Evolutionary conservation across 345 rosid genomes (phyloP).

Genomic region (Arabis alpina): DNA sequence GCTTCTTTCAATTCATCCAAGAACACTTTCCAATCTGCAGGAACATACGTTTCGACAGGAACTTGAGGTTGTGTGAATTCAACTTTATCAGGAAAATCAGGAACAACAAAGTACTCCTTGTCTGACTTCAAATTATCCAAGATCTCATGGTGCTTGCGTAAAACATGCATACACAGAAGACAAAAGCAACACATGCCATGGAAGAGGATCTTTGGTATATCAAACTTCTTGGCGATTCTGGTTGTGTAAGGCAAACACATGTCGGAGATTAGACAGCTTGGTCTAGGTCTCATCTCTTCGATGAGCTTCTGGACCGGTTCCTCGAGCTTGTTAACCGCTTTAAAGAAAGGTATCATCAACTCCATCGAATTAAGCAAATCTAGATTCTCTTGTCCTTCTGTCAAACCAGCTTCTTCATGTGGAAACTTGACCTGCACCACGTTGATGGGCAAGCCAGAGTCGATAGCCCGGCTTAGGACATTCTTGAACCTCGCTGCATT

Average conservation of each 20-base stretch:
- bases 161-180: slow-evolving; percentile 34
- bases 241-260: slow-evolving; percentile 37
- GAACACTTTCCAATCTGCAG: slow-evolving; percentile 26
- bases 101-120: slow-evolving; percentile 41
- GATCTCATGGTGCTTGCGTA: slow-evolving; percentile 29
- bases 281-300: slow-evolving; percentile 44
- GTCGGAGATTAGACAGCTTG: slow-evolving; percentile 55
- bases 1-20: slow-evolving; percentile 33
- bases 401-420: slow-evolving; percentile 40
- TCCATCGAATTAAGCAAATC: slow-evolving; percentile 37
- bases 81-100: slow-evolving; percentile 50
- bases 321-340: slow-evolving; percentile 35
- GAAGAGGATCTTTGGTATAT: slow-evolving; percentile 56
- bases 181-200: slow-evolving; percentile 45
- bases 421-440: slow-evolving; percentile 38
- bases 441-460: slow-evolving; percentile 42
- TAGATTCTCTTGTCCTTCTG: slow-evolving; percentile 44
- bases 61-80: slow-evolving; percentile 43
- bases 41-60: not conserved
- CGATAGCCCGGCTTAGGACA: slow-evolving; percentile 21
- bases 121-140: slow-evolving; percentile 23
- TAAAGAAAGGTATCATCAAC: slow-evolving; percentile 25
- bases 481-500: slow-evolving; percentile 39
- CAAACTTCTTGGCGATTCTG: slow-evolving; percentile 41
- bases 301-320: slow-evolving; percentile 41